A percentile compares a stretch with the other conserved stretches of the same genome.
phyloP scores from a whole-genome alignment of 176 grass and related monocot genomes.

The Ensete glaucum region DNA sequence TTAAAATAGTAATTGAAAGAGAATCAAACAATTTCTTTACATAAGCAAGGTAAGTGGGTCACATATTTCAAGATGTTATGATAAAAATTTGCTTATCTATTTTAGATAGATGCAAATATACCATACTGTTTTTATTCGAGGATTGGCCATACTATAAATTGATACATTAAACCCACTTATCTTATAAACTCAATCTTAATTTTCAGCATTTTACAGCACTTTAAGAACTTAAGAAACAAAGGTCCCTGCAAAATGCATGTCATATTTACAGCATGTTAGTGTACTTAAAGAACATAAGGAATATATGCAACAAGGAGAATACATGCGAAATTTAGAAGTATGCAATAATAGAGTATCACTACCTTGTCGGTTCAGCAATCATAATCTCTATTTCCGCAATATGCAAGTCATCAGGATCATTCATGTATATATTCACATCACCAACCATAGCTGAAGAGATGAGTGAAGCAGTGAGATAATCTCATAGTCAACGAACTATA shows the following conservation, averaged over 20 bases:
- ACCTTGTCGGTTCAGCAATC: constrained; percentile 81
- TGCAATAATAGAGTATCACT: not conserved
- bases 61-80: not conserved
- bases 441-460: constrained; percentile 70
- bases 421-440: constrained; percentile 97
- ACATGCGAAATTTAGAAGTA: not conserved
- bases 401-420: constrained; percentile 65
- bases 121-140: not conserved
- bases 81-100: not conserved
- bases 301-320: too few relatives aligned
- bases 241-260: too few relatives aligned
- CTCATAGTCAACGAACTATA: not conserved
- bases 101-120: not conserved
- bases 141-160: not conserved
- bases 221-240: too few relatives aligned
- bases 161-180: not conserved
- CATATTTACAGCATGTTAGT: too few relatives aligned
- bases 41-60: not conserved
- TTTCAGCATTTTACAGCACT: too few relatives aligned
- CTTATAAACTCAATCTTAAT: too few relatives aligned
- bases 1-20: not conserved
- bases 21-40: not conserved
- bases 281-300: too few relatives aligned
- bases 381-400: constrained; percentile 83
- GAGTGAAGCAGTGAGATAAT: not conserved